These are phyloP conservation scores for Metroxylon sagu DNA, from an alignment of 176 grass and related monocot species.

Conservation along the genomic window DNA sequence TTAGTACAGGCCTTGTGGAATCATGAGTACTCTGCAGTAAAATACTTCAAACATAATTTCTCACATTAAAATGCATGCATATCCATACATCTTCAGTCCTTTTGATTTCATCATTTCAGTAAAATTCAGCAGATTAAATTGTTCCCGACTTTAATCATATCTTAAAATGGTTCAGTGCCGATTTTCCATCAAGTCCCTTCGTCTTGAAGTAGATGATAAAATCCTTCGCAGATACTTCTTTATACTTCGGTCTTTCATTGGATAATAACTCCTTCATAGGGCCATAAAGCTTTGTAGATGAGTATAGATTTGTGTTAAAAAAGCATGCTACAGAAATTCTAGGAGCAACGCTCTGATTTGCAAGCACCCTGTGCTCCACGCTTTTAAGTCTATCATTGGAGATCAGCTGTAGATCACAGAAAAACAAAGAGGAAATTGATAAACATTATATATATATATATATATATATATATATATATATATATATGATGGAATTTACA, in stretches of 20 bases:
- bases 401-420: conserved; percentile 22
- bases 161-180: conserved; percentile 31
- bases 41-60: no score
- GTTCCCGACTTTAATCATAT: not conserved
- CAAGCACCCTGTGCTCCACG: conserved; percentile 51
- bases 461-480: not conserved
- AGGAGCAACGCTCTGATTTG: conserved; percentile 4
- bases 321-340: conserved; percentile 42
- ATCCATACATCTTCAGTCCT: no score
- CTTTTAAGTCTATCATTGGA: conserved; percentile 47
- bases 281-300: conserved; percentile 16
- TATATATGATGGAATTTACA: no score
- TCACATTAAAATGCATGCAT: no score
- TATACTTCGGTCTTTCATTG: conserved; percentile 13
- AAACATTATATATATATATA: not conserved
- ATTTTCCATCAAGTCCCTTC: conserved; percentile 44
- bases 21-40: no score
- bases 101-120: no score
- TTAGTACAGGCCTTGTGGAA: no score
- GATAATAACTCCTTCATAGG: conserved; percentile 29
- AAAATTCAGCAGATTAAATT: no score
- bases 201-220: conserved; percentile 14
- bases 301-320: conserved; percentile 13
- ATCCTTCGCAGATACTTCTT: conserved; percentile 26
- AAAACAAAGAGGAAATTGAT: not conserved